Evolutionary conservation across 805 yeast species (phyloP), one percentile per base, ranked within the genome.

Genomic region (Kregervanrija pseudodelftensis): DNA sequence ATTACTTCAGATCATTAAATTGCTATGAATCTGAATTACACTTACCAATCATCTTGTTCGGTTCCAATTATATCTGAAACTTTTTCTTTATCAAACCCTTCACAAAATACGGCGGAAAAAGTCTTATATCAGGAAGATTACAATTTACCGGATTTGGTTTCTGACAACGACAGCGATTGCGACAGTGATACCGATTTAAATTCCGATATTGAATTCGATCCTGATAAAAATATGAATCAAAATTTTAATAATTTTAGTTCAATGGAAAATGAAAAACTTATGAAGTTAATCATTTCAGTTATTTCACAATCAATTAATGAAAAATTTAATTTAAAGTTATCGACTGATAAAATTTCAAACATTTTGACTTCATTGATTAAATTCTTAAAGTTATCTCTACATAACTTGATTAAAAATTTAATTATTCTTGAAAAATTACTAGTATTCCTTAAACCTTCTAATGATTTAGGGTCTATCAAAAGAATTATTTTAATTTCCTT

Each of bases 401-500:
- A 34, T 38, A 38, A 48, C 28, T 43, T 39, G 17, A 11, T 45
- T 30, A 42, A 34, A 11, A 48, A 42, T 33, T 31, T 50, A 11
- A 40, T 50, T 7, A 42, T 50, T 22, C 33, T 50, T 30, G 39
- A 50, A 39, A 48, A 45, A 36, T 12, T 48, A 13, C 31, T 31
- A 14, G 15, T 28, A 28, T 12, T 4, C 31, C 32, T 32, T 30
- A 17, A 12, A 14, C 9, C 12, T 11, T 12, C 8, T 37, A 31
- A 1, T 14, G 17, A 9, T 13, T 32, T 36, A 9, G 13, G 2
- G 37, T 41, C 9, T 14, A 37, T 8, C 43, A 51, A 37, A 46
- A 43, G 41, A 28, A 31, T 47, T 37, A 37, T 52, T n/a, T 40
- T 52, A 4, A 43, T 39, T 36, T 37, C 53, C 1, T 51, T 51